A percentile compares a stretch with the other conserved stretches of the same genome.
Evolutionary conservation across 768 basidiomycete species (phyloP).

Genomic region (Leccinum barrowsii): DNA sequence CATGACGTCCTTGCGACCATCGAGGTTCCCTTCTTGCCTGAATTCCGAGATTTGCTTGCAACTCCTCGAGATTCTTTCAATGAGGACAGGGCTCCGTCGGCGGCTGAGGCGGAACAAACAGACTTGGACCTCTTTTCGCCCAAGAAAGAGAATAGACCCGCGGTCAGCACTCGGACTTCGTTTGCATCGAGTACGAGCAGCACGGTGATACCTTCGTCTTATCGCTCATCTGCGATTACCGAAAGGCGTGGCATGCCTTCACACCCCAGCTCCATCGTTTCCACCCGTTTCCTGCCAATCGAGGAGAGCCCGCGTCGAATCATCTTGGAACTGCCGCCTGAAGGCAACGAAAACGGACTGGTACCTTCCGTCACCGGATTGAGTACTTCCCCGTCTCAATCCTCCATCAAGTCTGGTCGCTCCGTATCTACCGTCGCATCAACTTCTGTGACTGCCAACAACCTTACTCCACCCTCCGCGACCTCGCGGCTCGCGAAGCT

Average conservation of each 20-base stretch:
- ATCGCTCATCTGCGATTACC: constrained; percentile 28
- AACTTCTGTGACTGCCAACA: constrained; percentile 15
- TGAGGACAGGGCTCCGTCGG: constrained; percentile 38
- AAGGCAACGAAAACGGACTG: constrained; percentile 30
- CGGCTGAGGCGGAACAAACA: constrained; percentile 66
- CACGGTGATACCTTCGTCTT: constrained; percentile 35
- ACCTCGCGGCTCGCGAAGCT: constrained; percentile 52
- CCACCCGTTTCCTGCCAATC: constrained; percentile 54
- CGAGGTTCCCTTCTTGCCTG: constrained; percentile 74
- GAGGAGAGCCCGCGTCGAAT: constrained; percentile 65
- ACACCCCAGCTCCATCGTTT: constrained; percentile 48
- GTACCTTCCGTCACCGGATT: constrained; percentile 36
- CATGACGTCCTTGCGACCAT: constrained; percentile 90
- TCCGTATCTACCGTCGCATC: constrained; percentile 44
- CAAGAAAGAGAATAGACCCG: constrained; percentile 36
- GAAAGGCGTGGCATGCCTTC: constrained; percentile 41
- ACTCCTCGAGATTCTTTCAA: constrained; percentile 32
- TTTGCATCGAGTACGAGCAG: constrained; percentile 39
- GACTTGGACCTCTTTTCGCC: constrained; percentile 67
- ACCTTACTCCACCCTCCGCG: constrained; percentile 24
- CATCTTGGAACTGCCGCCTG: constrained; percentile 49
- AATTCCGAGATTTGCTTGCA: constrained; percentile 32
- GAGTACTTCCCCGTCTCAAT: constrained; percentile 66
- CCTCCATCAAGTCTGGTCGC: constrained; percentile 52
- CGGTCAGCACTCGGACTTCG: constrained; percentile 35